A percentile compares a stretch with the other conserved stretches of the same genome.
These are phyloP conservation scores for Sporothrix humicola DNA, from an alignment of 2,329 filamentous ascomycete species.

Conservation along the genomic window DNA sequence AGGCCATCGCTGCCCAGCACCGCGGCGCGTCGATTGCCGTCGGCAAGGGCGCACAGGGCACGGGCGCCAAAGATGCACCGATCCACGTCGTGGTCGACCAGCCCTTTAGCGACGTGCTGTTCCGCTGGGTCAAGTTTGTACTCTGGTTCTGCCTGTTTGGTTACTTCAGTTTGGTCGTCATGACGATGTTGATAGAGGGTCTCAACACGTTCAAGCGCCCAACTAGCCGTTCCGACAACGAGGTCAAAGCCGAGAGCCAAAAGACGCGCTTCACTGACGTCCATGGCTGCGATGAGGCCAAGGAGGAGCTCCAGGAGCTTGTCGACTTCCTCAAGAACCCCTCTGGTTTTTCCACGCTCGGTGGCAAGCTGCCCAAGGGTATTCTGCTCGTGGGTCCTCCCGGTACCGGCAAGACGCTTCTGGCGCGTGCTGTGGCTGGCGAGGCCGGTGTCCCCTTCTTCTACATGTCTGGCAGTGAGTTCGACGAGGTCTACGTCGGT, in stretches of 20 bases:
- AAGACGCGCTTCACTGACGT: slow-evolving; percentile 91
- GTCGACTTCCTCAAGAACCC: slow-evolving; percentile 96
- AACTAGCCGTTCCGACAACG: slow-evolving; percentile 69
- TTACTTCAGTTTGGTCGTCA: slow-evolving; percentile 78
- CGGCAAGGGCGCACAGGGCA: slow-evolving; percentile 57
- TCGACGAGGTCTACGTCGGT: slow-evolving; percentile 97
- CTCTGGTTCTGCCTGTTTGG: slow-evolving; percentile 76
- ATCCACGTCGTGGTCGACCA: slow-evolving; percentile 96
- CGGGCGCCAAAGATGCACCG: slow-evolving; percentile 80
- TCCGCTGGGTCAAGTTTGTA: slow-evolving; percentile 91
- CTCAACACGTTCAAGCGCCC: slow-evolving; percentile 81
- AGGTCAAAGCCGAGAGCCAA: slow-evolving; percentile 92
- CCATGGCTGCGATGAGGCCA: slow-evolving; percentile 96
- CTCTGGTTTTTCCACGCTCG: slow-evolving; percentile 89
- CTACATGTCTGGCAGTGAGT: slow-evolving; percentile 99
- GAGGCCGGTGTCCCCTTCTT: slow-evolving; percentile 99
- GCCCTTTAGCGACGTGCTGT: slow-evolving; percentile 75
- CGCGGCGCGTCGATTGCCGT: slow-evolving; percentile 69
- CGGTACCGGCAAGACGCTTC: slow-evolving; percentile 94
- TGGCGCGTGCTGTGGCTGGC: slow-evolving; percentile 92
- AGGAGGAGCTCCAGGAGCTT: slow-evolving; percentile 95
- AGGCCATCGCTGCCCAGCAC: slow-evolving; percentile 76
- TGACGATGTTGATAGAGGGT: slow-evolving; percentile 83
- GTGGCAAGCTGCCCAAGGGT: slow-evolving; percentile 96
- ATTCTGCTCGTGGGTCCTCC: slow-evolving; percentile 93